A percentile compares a stretch with the other conserved stretches of the same genome.
Conservation (phyloP, 176 grass and related monocot species). For the Cymbopogon citratus region DNA sequence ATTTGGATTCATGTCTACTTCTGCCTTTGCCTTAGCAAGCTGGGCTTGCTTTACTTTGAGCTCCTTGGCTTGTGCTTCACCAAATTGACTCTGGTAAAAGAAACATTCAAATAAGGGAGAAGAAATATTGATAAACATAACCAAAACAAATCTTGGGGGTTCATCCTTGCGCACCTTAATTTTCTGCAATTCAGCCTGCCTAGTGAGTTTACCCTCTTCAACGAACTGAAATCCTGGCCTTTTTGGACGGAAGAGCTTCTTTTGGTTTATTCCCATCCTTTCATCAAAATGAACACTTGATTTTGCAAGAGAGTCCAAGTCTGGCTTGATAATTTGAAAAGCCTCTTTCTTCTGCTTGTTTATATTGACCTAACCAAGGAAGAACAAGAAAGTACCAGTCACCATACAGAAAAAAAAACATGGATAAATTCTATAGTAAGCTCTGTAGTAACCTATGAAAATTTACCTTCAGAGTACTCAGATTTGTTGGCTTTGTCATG, state of each 20-base stretch:
- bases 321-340: conserved; percentile 97
- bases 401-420: neutral
- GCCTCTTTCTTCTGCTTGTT: conserved; percentile 98
- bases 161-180: conserved; percentile 53
- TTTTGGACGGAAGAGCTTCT: conserved; percentile 76
- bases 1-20: conserved; percentile 88
- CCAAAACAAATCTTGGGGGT: conserved; percentile 7
- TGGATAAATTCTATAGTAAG: neutral
- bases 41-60: conserved; percentile 85
- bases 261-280: conserved; percentile 87
- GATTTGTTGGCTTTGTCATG: conserved; percentile 60
- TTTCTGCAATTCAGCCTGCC: conserved; percentile 82
- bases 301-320: conserved; percentile 77
- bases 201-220: conserved; percentile 86
- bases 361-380: conserved; percentile 73
- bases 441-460: conserved; percentile 1
- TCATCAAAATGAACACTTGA: conserved; percentile 87
- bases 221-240: conserved; percentile 86
- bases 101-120: conserved; percentile 17
- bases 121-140: neutral
- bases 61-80: conserved; percentile 93
- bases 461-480: conserved; percentile 92
- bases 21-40: conserved; percentile 86
- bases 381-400: conserved; percentile 9
- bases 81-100: conserved; percentile 80